Percentiles rank a stretch among this genome's conserved stretches.
These are phyloP conservation scores for Pseudogymnoascus sp. DNA, from an alignment of 2,329 filamentous ascomycete species.

Conservation along the genomic window DNA sequence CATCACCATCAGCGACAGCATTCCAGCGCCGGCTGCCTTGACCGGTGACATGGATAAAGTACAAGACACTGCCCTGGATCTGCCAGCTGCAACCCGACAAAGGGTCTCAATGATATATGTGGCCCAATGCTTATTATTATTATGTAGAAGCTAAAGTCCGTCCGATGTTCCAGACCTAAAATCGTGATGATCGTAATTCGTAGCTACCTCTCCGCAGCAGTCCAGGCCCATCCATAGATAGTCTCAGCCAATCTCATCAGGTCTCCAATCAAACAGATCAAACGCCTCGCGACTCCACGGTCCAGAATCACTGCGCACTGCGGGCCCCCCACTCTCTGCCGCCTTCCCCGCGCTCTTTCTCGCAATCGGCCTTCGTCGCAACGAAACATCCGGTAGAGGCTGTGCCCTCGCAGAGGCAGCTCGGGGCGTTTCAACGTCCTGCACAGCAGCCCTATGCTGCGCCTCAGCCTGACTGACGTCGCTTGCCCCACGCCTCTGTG, in stretches of 20 bases:
- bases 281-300: constrained; percentile 63
- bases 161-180: neutral
- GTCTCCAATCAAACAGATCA: constrained; percentile 56
- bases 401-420: neutral
- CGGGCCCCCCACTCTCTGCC: neutral
- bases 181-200: neutral
- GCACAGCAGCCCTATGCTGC: neutral
- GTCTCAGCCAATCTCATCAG: constrained; percentile 21
- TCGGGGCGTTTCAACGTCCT: neutral
- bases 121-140: constrained; percentile 1
- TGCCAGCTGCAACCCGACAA: neutral
- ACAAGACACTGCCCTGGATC: neutral
- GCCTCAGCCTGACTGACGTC: neutral
- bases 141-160: constrained; percentile 3
- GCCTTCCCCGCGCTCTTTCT: neutral
- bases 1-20: neutral
- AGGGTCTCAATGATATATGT: neutral
- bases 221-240: neutral
- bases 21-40: neutral
- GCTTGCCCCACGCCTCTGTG: neutral
- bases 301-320: constrained; percentile 22
- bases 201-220: neutral
- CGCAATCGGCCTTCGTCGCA: neutral
- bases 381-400: neutral
- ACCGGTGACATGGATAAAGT: neutral